Percentiles rank a stretch among this genome's conserved stretches.
Conservation (phyloP, 148 eudicot species). For the Rhododendron simsii region DNA sequence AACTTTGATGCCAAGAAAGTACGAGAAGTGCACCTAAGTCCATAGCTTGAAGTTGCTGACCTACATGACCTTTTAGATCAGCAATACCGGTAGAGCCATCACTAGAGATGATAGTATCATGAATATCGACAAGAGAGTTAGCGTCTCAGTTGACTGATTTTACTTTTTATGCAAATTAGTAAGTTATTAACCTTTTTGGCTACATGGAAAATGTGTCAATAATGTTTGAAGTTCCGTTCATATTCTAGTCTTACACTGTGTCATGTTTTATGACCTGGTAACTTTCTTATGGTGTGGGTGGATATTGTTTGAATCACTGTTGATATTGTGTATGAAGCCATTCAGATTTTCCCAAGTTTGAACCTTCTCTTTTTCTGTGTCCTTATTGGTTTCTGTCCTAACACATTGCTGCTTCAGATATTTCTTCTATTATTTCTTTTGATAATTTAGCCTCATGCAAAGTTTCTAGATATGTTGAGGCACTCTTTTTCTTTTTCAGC, state of each 20-base stretch:
- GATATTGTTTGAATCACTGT: background rate
- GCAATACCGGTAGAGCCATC: background rate
- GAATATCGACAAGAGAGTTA: background rate
- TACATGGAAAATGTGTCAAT: background rate
- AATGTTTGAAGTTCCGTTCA: background rate
- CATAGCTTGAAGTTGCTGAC: background rate
- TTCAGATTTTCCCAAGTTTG: background rate
- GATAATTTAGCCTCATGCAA: background rate
- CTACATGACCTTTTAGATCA: background rate
- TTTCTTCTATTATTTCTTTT: background rate
- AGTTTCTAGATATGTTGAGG: constrained; percentile 11
- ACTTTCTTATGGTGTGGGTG: background rate
- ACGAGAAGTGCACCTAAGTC: background rate
- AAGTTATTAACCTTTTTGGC: background rate
- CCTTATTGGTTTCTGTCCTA: background rate
- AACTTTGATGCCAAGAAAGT: background rate
- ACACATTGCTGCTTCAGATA: background rate
- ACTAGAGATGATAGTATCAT: background rate
- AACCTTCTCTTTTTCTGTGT: background rate
- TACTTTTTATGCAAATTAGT: background rate
- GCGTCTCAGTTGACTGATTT: background rate
- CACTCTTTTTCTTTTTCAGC: constrained; percentile 41
- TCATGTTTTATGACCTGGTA: background rate
- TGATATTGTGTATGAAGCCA: constrained; percentile 1
- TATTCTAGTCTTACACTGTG: background rate